Evolutionary conservation across 2,329 filamentous ascomycete genomes (phyloP).

Genomic region (Colletotrichum chrysophilum): DNA sequence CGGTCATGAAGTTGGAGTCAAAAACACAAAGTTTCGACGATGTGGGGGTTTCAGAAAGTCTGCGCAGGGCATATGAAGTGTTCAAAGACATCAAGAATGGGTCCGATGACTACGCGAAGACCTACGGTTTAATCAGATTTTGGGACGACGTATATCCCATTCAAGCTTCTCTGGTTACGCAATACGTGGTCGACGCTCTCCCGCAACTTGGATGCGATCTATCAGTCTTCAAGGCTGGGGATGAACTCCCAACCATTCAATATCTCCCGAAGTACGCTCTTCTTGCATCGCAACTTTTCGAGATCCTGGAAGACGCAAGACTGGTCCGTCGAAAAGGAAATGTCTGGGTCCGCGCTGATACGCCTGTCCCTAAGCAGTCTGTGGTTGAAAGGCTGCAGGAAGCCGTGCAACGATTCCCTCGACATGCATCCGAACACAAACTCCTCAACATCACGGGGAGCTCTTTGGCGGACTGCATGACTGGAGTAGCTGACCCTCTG

Average conservation of each 20-base stretch:
- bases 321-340: not conserved
- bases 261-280: conserved; percentile 28
- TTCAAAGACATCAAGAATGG: not conserved
- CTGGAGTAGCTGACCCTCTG: conserved; percentile 39
- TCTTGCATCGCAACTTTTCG: conserved; percentile 31
- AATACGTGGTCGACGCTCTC: conserved; percentile 38
- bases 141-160: conserved; percentile 29
- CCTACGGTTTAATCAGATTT: conserved; percentile 23
- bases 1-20: not conserved
- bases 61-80: not conserved
- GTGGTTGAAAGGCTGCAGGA: conserved; percentile 23
- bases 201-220: conserved; percentile 31
- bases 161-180: conserved; percentile 32
- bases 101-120: not conserved
- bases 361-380: conserved; percentile 1
- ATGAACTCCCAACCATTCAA: conserved; percentile 24
- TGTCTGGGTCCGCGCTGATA: not conserved
- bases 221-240: conserved; percentile 20
- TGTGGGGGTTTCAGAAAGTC: not conserved
- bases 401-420: conserved; percentile 32
- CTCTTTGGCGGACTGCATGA: conserved; percentile 40
- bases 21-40: not conserved
- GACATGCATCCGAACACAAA: conserved; percentile 33
- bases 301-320: conserved; percentile 29
- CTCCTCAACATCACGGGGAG: conserved; percentile 37